Evolutionary conservation across 2,329 filamentous ascomycete genomes (phyloP).

Genomic region (Sarocladiaceae sp.): DNA sequence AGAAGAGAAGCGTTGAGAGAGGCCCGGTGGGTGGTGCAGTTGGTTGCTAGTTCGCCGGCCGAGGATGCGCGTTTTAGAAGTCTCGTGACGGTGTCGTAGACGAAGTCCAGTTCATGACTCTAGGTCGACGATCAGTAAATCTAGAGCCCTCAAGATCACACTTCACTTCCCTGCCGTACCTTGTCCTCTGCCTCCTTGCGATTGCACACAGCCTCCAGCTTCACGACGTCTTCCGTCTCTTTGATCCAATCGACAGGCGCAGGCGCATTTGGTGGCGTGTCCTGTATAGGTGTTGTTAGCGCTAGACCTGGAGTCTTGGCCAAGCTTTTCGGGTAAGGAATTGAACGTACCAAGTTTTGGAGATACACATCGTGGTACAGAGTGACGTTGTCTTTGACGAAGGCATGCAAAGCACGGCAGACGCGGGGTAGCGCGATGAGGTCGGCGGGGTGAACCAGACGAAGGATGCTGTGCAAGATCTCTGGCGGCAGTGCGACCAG

Average conservation of each 20-base stretch:
- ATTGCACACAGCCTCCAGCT: conserved; percentile 36
- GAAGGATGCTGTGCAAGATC: conserved; percentile 56
- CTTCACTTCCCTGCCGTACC: conserved; percentile 26
- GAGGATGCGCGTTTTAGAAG: conserved; percentile 39
- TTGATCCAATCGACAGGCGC: conserved; percentile 34
- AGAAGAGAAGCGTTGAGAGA: conserved; percentile 44
- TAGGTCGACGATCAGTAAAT: conserved; percentile 14
- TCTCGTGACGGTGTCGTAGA: conserved; percentile 37
- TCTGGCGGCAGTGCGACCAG: conserved; percentile 47
- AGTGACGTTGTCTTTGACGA: conserved; percentile 50
- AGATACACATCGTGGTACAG: conserved; percentile 60
- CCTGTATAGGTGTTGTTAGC: too few species aligned
- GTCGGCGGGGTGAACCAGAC: conserved; percentile 49
- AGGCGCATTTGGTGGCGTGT: conserved; percentile 23
- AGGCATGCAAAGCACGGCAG: conserved; percentile 46
- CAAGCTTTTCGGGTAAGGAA: too few species aligned
- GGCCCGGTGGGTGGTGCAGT: conserved; percentile 26
- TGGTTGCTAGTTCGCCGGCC: conserved; percentile 20
- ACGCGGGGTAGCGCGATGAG: conserved; percentile 44
- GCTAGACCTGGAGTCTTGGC: neutral
- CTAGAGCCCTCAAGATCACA: neutral
- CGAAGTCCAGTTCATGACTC: conserved; percentile 40
- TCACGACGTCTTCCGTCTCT: conserved; percentile 37
- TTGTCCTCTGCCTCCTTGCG: conserved; percentile 27
- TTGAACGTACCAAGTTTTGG: conserved; percentile 42